Evolutionary conservation across 805 yeast genomes (phyloP).

Genomic region (Wickerhamiella qilinensis): DNA sequence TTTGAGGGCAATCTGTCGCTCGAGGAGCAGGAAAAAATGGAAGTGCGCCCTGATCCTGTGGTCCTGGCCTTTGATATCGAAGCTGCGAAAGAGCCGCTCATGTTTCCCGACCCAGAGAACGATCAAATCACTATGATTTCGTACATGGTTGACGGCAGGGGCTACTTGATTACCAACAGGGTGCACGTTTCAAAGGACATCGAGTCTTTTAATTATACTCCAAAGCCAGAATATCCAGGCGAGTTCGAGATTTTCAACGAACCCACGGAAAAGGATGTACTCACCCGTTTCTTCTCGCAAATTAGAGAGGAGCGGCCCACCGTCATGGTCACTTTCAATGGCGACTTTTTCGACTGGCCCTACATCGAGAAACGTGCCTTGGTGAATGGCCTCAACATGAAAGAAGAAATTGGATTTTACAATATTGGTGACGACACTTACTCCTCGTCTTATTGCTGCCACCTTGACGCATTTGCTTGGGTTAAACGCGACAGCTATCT

Average conservation of each 20-base stretch:
- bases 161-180: constrained; percentile 81
- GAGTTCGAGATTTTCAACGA: constrained; percentile 81
- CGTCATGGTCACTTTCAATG: constrained; percentile 94
- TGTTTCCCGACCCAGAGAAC: constrained; percentile 79
- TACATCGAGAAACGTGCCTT: constrained; percentile 81
- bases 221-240: constrained; percentile 92
- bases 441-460: constrained; percentile 68
- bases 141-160: constrained; percentile 97
- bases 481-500: constrained; percentile 93
- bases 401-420: constrained; percentile 85
- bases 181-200: constrained; percentile 90
- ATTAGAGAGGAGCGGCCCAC: constrained; percentile 79
- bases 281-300: constrained; percentile 75
- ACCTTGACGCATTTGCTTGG: constrained; percentile 97
- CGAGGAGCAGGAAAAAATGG: constrained; percentile 49
- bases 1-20: constrained; percentile 38
- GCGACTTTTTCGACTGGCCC: constrained; percentile 99
- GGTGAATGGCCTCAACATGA: constrained; percentile 74
- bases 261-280: constrained; percentile 57
- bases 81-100: constrained; percentile 90
- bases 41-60: constrained; percentile 95
- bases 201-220: constrained; percentile 94
- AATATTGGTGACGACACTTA: constrained; percentile 90
- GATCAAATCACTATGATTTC: constrained; percentile 99
- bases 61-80: constrained; percentile 95